phyloP scores from a whole-genome alignment of 768 basidiomycete species.

The Trametes coccinea region DNA sequence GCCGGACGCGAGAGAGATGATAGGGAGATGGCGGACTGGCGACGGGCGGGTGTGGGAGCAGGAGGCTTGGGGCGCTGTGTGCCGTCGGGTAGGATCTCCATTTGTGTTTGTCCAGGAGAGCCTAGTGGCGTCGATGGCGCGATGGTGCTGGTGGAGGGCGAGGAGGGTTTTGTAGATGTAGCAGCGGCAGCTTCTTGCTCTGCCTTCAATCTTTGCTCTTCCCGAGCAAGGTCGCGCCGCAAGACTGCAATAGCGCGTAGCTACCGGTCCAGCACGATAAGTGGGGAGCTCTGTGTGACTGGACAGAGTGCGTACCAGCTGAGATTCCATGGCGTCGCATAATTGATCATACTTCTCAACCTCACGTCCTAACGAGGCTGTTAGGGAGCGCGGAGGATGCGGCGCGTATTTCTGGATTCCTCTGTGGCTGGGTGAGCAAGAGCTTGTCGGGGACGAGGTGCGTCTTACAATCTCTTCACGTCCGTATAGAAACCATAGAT shows the following conservation, averaged over 20 bases:
- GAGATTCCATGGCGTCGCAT: conserved; percentile 75
- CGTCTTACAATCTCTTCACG: conserved; percentile 59
- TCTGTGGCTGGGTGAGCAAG: conserved; percentile 37
- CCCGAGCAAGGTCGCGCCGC: conserved; percentile 65
- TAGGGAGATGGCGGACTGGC: conserved; percentile 77
- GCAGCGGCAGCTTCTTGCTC: conserved; percentile 42
- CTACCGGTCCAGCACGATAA: conserved; percentile 37
- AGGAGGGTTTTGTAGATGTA: conserved; percentile 33
- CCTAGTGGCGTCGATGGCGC: conserved; percentile 18
- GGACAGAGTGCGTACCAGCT: conserved; percentile 51
- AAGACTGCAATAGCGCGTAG: conserved; percentile 70
- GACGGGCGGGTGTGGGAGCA: conserved; percentile 42
- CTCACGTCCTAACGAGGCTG: conserved; percentile 66
- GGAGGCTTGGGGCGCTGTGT: conserved; percentile 10
- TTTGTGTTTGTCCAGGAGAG: conserved; percentile 17
- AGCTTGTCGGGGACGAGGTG: conserved; percentile 29
- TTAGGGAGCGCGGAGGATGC: conserved; percentile 64
- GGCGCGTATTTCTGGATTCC: conserved; percentile 58
- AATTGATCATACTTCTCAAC: conserved; percentile 79
- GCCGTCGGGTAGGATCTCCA: conserved; percentile 13
- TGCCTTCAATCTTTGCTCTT: conserved; percentile 53
- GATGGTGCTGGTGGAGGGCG: conserved; percentile 29
- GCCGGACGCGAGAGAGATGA: conserved; percentile 75
- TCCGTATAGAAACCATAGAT: conserved; percentile 71
- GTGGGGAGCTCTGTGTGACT: not conserved